A percentile compares a stretch with the other conserved stretches of the same genome.
phyloP scores from a whole-genome alignment of 805 yeast species.

The Lipomyces sp. region DNA sequence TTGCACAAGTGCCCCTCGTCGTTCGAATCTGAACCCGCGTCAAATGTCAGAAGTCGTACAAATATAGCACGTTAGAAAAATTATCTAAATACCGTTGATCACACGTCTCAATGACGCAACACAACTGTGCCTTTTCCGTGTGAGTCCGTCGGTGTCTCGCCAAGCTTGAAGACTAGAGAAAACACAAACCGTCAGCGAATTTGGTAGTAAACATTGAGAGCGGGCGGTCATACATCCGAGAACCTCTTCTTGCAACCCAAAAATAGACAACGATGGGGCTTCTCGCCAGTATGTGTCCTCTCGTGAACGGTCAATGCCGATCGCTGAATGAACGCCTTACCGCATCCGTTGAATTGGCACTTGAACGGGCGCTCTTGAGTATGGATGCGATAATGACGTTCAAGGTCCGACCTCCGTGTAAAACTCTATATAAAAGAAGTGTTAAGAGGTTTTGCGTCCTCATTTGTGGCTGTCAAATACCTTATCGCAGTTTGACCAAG shows the following conservation, averaged over 20 bases:
- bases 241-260: conserved; percentile 82
- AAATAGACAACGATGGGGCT: conserved; percentile 81
- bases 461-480: not conserved
- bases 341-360: conserved; percentile 72
- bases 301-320: conserved; percentile 79
- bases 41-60: not conserved
- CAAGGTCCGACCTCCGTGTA: conserved; percentile 78
- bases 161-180: conserved; percentile 53
- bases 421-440: conserved; percentile 46
- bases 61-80: not conserved
- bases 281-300: conserved; percentile 91
- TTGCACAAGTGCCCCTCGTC: conserved; percentile 7
- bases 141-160: conserved; percentile 78
- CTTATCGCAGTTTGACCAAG: conserved; percentile 29
- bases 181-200: not conserved
- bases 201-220: not conserved
- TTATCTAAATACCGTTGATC: not conserved
- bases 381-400: conserved; percentile 76
- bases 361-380: conserved; percentile 67
- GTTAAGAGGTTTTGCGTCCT: not conserved
- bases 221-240: conserved; percentile 51
- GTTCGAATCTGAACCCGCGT: not conserved
- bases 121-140: conserved; percentile 36
- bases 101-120: conserved; percentile 13
- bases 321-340: conserved; percentile 81